phyloP scores from a whole-genome alignment of 2,329 filamentous ascomycete species.

The Colletotrichum magnum region DNA sequence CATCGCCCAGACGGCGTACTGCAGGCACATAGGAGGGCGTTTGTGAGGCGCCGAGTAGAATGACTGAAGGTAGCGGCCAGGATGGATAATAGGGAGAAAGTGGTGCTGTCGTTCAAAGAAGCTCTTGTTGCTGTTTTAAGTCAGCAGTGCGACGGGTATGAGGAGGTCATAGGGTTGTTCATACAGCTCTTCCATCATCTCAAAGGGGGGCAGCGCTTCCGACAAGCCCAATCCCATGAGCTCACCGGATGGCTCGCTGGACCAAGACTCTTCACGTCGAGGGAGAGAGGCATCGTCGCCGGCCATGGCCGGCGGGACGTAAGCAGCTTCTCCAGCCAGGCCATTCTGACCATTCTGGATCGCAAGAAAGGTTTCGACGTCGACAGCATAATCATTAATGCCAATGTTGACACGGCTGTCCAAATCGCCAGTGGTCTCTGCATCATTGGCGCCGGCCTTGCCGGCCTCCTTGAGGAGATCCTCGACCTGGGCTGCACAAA shows the following conservation, averaged over 20 bases:
- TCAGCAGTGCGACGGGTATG: background rate
- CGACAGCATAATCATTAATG: constrained; percentile 41
- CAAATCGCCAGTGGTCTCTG: constrained; percentile 6
- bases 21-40: constrained; percentile 84
- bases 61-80: constrained; percentile 79
- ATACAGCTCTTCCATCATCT: constrained; percentile 88
- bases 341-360: constrained; percentile 21
- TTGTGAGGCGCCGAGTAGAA: constrained; percentile 80
- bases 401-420: constrained; percentile 44
- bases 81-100: constrained; percentile 83
- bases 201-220: constrained; percentile 82
- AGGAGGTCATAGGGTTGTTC: constrained; percentile 44
- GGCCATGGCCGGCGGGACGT: background rate
- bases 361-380: constrained; percentile 40
- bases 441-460: background rate
- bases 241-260: constrained; percentile 42
- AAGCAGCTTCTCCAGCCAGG: constrained; percentile 2
- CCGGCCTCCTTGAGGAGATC: constrained; percentile 79
- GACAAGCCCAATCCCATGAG: constrained; percentile 86
- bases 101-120: constrained; percentile 85
- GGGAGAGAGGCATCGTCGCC: background rate
- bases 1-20: constrained; percentile 91
- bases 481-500: constrained; percentile 82
- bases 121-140: constrained; percentile 70
- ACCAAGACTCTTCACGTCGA: constrained; percentile 2